Base-by-base conservation (phyloP, 225 moss, liverwort and hornwort species). In the Pseudoscleropodium purum region DNA sequence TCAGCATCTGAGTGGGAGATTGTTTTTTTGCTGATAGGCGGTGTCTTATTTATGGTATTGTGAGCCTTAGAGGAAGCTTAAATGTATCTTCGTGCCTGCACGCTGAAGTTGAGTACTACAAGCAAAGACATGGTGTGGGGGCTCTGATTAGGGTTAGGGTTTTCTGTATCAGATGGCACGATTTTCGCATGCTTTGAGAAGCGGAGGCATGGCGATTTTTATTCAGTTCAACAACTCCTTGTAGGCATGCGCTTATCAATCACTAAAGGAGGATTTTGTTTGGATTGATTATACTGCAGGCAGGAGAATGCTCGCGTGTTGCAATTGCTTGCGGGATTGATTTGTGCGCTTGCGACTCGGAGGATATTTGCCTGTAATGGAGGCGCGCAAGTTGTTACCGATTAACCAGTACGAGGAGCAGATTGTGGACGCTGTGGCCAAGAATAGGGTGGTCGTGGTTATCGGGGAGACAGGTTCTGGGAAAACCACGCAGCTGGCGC, bases 381-480 rank as follows among this genome's bases (percentile, higher is more conserved):
- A 95, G 83, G 89, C 81, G n/a, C 89, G 89, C 69, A 93, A 90
- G 90, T 12, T 90, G 47, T 87, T 95, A 87, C 95, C 95, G 59
- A 94, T 95, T 18, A 93, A 93, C 79, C 90, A 86, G 84, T 94
- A 92, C n/a, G 95, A 95, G 92, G 90, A 91, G 84, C 95, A 92
- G 91, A 95, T 95, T 84, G 15, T 94, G 78, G 94, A 95, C 80
- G 89, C 94, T 37, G 93, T 95, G 85, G 86, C 84, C 37, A 94
- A 88, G 76, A 93, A 94, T 56, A 91, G 87, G 81, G 94, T 94
- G 17, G 91, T 94, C 25, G 95, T 95, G 85, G 81, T 95, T 15
- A 95, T 95, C 18, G 95, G 95, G 51, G 95, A 95, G 93, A 95
- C 95, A 31, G 95, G 95, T 49, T 95, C 95, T 25, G 95, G 95